phyloP scores from a whole-genome alignment of 441 rosid species.

The Omphalea diandra region DNA sequence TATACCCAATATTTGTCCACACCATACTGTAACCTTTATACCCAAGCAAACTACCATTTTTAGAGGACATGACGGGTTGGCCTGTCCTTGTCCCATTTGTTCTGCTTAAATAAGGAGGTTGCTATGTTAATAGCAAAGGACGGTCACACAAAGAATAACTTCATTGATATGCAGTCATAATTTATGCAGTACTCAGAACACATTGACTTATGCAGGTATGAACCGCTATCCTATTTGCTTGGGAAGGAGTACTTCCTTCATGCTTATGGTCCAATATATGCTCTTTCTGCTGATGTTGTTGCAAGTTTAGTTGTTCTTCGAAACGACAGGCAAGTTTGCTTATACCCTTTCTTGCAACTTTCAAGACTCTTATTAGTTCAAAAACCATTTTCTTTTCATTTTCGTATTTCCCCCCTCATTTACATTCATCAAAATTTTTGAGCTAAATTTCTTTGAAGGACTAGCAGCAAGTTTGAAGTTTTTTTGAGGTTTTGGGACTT shows the following conservation, averaged over 20 bases:
- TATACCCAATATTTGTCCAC: background rate
- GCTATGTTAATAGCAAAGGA: background rate
- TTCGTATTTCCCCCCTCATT: background rate
- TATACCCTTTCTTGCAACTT: conserved; percentile 8
- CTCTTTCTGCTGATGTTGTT: conserved; percentile 93
- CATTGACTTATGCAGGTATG: conserved; percentile 66
- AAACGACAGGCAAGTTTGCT: conserved; percentile 63
- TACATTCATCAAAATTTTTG: background rate
- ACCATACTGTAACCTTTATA: background rate
- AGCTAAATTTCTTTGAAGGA: background rate
- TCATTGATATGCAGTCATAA: background rate
- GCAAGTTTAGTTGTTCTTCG: conserved; percentile 79
- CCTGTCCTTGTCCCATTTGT: background rate
- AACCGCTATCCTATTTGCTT: conserved; percentile 65
- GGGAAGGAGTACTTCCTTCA: conserved; percentile 90
- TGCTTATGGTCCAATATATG: conserved; percentile 96
- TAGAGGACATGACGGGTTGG: background rate
- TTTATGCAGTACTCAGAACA: conserved; percentile 10
- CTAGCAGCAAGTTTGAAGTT: background rate
- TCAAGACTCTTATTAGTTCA: conserved; percentile 10
- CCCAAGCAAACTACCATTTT: background rate
- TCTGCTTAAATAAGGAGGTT: background rate
- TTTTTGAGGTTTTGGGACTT: background rate
- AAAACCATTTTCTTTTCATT: conserved; percentile 4
- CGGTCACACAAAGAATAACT: background rate